A percentile compares a stretch with the other conserved stretches of the same genome.
Evolutionary conservation across 192 early-diverging fungal species (phyloP).

Genomic region (Jimgerdemannia flammicorona): DNA sequence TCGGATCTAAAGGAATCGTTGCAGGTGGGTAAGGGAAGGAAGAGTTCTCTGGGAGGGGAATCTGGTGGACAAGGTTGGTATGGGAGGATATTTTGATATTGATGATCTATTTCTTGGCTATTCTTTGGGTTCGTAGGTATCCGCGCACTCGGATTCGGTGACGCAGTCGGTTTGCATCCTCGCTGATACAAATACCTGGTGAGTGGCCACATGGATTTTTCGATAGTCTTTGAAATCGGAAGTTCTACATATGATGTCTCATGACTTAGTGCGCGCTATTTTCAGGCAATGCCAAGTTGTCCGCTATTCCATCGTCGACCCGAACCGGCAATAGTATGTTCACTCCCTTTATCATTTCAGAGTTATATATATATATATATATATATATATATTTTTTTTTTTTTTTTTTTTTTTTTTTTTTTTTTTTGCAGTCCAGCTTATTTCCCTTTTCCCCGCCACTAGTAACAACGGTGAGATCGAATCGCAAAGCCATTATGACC

Average conservation of each 20-base stretch:
- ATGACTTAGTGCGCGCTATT: neutral
- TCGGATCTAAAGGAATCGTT: constrained; percentile 42
- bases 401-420: no score
- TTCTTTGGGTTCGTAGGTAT: constrained; percentile 1
- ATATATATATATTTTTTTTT: no score
- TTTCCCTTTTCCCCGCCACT: no score
- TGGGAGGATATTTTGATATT: constrained; percentile 5
- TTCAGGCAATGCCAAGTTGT: constrained; percentile 5
- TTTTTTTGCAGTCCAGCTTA: no score
- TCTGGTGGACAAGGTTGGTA: neutral
- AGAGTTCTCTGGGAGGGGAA: constrained; percentile 32
- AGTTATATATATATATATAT: neutral
- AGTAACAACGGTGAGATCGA: neutral
- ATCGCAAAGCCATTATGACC: constrained; percentile 14
- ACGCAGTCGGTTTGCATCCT: constrained; percentile 36
- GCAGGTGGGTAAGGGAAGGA: constrained; percentile 18
- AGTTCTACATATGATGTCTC: neutral
- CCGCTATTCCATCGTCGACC: constrained; percentile 20
- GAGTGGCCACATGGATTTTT: constrained; percentile 2
- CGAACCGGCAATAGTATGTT: constrained; percentile 10
- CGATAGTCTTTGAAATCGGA: constrained; percentile 2
- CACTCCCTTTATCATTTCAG: constrained; percentile 4
- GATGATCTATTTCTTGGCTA: neutral
- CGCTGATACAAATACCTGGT: constrained; percentile 41
- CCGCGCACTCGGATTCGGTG: constrained; percentile 16